Evolutionary conservation across 192 early-diverging fungal species (phyloP), one percentile per base, ranked within the genome.

Genomic region (Lobosporangium transversale): DNA sequence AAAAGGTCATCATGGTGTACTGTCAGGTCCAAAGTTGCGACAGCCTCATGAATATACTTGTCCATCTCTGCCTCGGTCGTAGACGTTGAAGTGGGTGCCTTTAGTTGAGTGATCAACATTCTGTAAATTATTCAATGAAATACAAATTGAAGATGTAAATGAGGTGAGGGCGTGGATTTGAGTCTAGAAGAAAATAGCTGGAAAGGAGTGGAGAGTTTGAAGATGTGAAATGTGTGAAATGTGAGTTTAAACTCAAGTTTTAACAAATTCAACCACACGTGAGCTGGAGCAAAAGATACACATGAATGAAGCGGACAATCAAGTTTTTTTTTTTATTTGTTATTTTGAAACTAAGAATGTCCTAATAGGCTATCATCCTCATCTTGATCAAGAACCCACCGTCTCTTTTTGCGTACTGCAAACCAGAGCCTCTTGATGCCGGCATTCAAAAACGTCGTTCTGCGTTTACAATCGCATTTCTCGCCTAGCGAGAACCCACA

Each of bases 1-100:
- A 94, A 88, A 31, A 94, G 69, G 43, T 84, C 66, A 31, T 81
- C 75, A 53, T 84, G 79, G 20, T 62, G 51, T 27, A 93, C 89
- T 2, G 82, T 83, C 44, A 90, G 63, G 63, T 84, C 75, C 33
- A 85, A 71, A 15, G 53, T 78, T 2, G 65, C 59, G 1, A 79
- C 57, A 20, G 66, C 26, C 20, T 68, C 56, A 20, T 69, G 49
- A 53, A 79, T 79, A 57, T 63, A 65, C 29, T 63, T 33, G 40
- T 79, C 76, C 36, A 69, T 65, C 44, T 68, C 23, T 21, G 61
- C 54, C 58, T 65, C 61, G 32, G 58, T 63, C 14, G 63, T 20
- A 30, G n/a, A n/a, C n/a, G n/a, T n/a, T n/a, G n/a, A n/a, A n/a
- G n/a, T n/a, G n/a, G n/a, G n/a, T n/a, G n/a, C n/a, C n/a, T 58